These are phyloP conservation scores for Tolypocladium endophyticum DNA, from an alignment of 2,329 filamentous ascomycete genomes.

Conservation along the genomic window DNA sequence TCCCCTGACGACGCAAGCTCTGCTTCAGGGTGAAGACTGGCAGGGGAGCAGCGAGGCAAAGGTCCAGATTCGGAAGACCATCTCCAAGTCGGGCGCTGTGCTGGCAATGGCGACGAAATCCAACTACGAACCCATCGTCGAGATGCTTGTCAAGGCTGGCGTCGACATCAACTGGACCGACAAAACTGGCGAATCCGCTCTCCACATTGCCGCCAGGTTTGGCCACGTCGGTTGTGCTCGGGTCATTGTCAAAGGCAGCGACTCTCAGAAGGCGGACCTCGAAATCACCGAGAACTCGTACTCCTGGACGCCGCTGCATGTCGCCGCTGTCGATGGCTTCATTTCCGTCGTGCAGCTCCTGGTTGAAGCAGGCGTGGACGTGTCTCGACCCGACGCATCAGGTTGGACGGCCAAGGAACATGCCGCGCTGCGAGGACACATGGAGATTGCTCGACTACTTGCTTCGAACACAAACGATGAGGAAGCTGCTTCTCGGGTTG, in stretches of 20 bases:
- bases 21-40: constrained; percentile 75
- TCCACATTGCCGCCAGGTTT: constrained; percentile 85
- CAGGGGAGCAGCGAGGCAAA: constrained; percentile 52
- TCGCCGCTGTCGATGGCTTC: constrained; percentile 84
- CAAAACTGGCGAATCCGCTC: constrained; percentile 76
- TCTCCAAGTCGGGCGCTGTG: constrained; percentile 78
- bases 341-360: constrained; percentile 65
- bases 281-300: constrained; percentile 76
- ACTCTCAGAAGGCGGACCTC: constrained; percentile 61
- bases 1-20: constrained; percentile 68
- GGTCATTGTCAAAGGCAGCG: constrained; percentile 61
- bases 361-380: constrained; percentile 65
- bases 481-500: constrained; percentile 14
- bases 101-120: constrained; percentile 80
- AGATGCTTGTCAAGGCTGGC: constrained; percentile 77
- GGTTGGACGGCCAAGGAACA: constrained; percentile 95
- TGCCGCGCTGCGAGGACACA: constrained; percentile 78
- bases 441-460: constrained; percentile 65
- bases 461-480: constrained; percentile 34
- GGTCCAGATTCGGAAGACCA: constrained; percentile 53
- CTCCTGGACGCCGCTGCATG: constrained; percentile 90
- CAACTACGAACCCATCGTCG: constrained; percentile 75
- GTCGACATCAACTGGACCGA: constrained; percentile 93
- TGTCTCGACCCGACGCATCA: constrained; percentile 68
- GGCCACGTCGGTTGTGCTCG: constrained; percentile 73